Base-by-base conservation (phyloP, 108 stramenopile species). In the Licmophora abbreviata region DNA sequence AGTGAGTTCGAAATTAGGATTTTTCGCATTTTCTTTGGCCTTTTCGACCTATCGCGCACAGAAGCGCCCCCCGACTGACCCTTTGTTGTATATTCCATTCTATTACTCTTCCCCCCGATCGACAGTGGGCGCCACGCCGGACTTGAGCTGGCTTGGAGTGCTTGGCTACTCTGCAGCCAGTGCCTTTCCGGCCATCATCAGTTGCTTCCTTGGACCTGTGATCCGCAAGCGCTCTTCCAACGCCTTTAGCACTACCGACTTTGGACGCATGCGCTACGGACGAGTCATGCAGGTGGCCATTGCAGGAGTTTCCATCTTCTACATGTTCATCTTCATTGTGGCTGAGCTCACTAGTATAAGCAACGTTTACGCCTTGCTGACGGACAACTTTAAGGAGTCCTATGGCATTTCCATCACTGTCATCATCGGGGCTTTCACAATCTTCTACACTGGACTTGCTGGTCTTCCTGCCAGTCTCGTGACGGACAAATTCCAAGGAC, bases 291-390 rank as follows among this genome's bases (percentile, higher is more conserved):
- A 86, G 61, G 32, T 86, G 12, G 25, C 64, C 12, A 59, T 77
- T 51, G 75, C 72, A 1, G 51, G 43, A 6, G 48, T 86, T 18
- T 66, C 68, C 20, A 60, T 71, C 29, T 86, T 86, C 66, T 86
- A 82, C 73, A 86, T 86, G 85, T 86, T 77, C 56, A 80, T 86
- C 61, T 86, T 61, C 59, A 59, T 86, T 27, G 81, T 86, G 10
- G 74, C 79, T 6, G 85, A 86, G 61, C 57, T 82, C 54, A 86
- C 85, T 4, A 65, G 76, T 29, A 82, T 86, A 53, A 65, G 61
- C 21, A 79, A 79, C 40, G 55, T 86, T 49, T 86, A 64, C 46
- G 85, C 69, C 9, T 55, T 77, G 1, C 24, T 76, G 43, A 53
- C 44, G 21, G 10, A 3, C 26, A 33, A 54, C 25, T 41, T 36